These are phyloP conservation scores for Voacanga thouarsii DNA, from an alignment of 257 asterid genomes.

Conservation along the genomic window DNA sequence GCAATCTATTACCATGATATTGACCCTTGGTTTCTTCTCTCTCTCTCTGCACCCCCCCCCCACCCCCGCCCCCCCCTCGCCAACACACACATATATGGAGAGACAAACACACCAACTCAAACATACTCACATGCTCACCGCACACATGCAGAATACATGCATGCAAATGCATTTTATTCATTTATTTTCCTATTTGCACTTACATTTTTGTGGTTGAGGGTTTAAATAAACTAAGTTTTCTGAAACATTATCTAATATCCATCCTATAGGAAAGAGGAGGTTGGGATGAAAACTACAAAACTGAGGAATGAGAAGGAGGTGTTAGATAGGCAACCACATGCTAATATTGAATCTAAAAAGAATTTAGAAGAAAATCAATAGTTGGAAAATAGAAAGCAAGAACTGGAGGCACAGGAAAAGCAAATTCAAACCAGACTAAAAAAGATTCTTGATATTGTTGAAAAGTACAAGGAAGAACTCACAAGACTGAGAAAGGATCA, in stretches of 20 bases:
- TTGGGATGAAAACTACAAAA: slow-evolving; percentile 94
- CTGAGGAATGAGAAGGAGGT: slow-evolving; percentile 92
- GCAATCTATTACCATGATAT: not conserved
- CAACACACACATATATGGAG: not conserved
- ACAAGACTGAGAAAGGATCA: slow-evolving; percentile 69
- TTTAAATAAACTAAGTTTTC: not conserved
- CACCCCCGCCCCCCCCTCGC: no score
- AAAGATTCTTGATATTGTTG: slow-evolving; percentile 72
- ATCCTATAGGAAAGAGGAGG: slow-evolving; percentile 87
- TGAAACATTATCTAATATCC: not conserved
- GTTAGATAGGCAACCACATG: slow-evolving; percentile 89
- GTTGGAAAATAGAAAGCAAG: slow-evolving; percentile 79
- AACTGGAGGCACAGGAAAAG: slow-evolving; percentile 82
- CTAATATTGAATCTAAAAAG: slow-evolving; percentile 79
- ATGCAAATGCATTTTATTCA: not conserved
- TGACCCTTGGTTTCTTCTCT: not conserved
- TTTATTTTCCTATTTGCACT: not conserved
- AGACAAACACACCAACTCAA: not conserved
- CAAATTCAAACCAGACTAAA: slow-evolving; percentile 75
- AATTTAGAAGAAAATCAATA: slow-evolving; percentile 96
- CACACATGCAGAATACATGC: not conserved
- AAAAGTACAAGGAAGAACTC: slow-evolving; percentile 72
- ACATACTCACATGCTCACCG: not conserved
- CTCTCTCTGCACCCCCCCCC: no score
- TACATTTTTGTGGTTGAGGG: not conserved